Base-by-base conservation (phyloP, 306 rosid species). In the Vigna angularis region DNA sequence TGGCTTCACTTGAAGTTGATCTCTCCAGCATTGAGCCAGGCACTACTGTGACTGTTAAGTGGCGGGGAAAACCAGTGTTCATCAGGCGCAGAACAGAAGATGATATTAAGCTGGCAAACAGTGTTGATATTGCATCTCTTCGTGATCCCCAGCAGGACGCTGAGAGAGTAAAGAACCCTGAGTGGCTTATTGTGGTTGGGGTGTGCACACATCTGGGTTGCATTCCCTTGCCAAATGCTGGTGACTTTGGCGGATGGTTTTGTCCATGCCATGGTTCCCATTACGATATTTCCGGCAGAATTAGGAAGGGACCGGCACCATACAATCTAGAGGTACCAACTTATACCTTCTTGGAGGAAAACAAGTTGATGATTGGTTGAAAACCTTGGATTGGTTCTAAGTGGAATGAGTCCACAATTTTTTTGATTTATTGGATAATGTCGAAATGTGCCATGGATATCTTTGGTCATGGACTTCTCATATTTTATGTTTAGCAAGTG, bases 211-310 rank as follows among this genome's bases (percentile, higher is more conserved):
- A 93, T 85, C 78, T 93, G 63, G 97, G 97, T 26, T 93, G 97
- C 86, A 92, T 92, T 82, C 97, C 97, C 55, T 82, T 92, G 87
- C 96, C 97, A 52, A 92, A 92, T 83, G 96, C 96, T 49, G 97
- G 97, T 15, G 97, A 92, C 51, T 92, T 73, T 61, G 97, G 93
- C 12, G 97, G 97, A 42, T 92, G 97, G 97, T 90, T 92, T 86
- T 92, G 96, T 83, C 96, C 97, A 7, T 92, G 97, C 84, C 97
- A 92, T 44, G 97, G 97, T 55, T 92, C 96, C 49, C 97, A 92
- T 72, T 90, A 92, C 76, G 97, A 92, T 74, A 64, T 92, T 64
- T 92, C 96, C 26, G 96, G 97, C 36, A 86, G 97, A 81, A 90
- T 92, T 79, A 88, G 97, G 70, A 92, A 92, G 84, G 96, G 96